Conservation (phyloP, 2,329 filamentous ascomycete genomes). For the Trichoderma atroviride region DNA sequence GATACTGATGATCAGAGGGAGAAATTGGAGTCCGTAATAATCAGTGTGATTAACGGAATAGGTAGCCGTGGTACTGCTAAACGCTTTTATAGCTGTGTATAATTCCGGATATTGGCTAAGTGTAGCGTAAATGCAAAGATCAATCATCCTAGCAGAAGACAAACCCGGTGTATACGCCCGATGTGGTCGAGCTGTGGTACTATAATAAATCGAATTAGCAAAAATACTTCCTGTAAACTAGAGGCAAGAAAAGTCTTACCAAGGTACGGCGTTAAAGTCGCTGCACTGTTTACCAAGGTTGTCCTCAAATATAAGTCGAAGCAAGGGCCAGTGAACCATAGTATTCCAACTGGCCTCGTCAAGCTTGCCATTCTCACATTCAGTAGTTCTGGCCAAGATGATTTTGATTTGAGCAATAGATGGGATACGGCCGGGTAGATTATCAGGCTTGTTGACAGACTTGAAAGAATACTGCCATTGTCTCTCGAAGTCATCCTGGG, state of each 20-base stretch:
- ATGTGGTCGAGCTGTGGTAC: slow-evolving; percentile 22
- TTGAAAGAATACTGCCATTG: neutral
- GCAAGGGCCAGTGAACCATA: neutral
- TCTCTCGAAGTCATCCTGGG: neutral
- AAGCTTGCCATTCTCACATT: neutral
- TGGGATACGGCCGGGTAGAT: slow-evolving; percentile 5
- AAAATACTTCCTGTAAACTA: neutral
- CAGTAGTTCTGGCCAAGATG: neutral
- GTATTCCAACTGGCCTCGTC: slow-evolving; percentile 11
- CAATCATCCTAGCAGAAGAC: slow-evolving; percentile 17
- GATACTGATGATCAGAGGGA: neutral
- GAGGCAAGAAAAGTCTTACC: slow-evolving; percentile 18
- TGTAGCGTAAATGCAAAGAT: slow-evolving; percentile 21
- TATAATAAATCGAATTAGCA: neutral
- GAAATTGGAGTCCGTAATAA: neutral
- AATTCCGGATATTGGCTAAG: slow-evolving; percentile 1
- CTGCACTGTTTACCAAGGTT: neutral
- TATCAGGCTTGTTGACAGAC: neutral
- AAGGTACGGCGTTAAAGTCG: slow-evolving; percentile 8
- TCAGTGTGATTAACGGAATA: slow-evolving; percentile 24
- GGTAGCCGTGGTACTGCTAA: slow-evolving; percentile 19
- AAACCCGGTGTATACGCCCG: slow-evolving; percentile 9
- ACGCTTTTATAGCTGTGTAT: neutral
- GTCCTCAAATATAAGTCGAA: slow-evolving; percentile 14
- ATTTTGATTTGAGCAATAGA: neutral